phyloP scores from a whole-genome alignment of 768 basidiomycete species.

The Boletus sp. region DNA sequence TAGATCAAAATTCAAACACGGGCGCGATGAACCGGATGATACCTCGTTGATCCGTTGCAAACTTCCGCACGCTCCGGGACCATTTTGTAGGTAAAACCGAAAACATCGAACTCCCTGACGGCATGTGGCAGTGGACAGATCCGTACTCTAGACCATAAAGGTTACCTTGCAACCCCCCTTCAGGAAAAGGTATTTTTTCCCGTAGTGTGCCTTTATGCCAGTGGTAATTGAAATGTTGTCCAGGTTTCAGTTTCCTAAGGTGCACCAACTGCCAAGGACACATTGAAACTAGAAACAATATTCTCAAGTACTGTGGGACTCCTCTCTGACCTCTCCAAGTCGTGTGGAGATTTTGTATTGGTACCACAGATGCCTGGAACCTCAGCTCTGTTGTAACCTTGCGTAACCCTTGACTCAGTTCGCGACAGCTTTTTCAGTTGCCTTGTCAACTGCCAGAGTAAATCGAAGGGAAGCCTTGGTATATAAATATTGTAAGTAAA shows the following conservation, averaged over 20 bases:
- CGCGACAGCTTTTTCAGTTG: not conserved
- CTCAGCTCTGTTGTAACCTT: not conserved
- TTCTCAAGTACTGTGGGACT: not conserved
- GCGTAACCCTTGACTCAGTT: not conserved
- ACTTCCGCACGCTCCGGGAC: not conserved
- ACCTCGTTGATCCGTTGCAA: too few relatives aligned
- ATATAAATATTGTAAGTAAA: not conserved
- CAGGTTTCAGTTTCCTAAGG: not conserved
- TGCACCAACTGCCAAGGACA: not conserved
- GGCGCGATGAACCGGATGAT: too few relatives aligned
- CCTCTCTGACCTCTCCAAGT: not conserved
- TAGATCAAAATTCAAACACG: not conserved
- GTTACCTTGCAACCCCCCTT: not conserved
- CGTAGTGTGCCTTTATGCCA: not conserved
- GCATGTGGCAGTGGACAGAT: not conserved
- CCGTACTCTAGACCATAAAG: too few relatives aligned
- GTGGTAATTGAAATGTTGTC: not conserved
- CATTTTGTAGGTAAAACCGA: not conserved
- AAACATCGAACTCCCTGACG: too few relatives aligned
- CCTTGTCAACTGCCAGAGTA: not conserved
- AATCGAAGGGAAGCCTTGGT: not conserved
- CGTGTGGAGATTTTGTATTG: not conserved
- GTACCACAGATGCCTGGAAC: not conserved
- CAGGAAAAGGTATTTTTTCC: not conserved
- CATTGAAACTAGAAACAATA: not conserved